Conservation (phyloP, 352 stramenopile genomes). For the Globisporangium middletonii region DNA sequence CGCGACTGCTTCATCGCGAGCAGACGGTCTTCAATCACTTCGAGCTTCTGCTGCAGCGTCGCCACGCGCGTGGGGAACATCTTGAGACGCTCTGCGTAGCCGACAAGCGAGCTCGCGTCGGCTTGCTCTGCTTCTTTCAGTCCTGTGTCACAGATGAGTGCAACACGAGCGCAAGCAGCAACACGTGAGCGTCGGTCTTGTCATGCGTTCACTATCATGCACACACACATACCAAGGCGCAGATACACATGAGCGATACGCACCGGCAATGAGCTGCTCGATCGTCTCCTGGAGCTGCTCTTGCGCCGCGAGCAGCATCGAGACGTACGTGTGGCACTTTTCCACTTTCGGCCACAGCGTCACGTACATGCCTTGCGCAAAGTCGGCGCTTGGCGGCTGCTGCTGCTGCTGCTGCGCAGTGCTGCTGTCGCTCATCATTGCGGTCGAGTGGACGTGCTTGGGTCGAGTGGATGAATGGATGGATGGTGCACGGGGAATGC, state of each 20-base stretch:
- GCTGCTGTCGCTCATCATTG: slow-evolving; percentile 10
- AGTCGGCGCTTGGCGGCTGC: slow-evolving; percentile 17
- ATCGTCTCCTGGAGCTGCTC: slow-evolving; percentile 67
- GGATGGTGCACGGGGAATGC: too few species aligned
- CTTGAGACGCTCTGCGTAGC: slow-evolving; percentile 66
- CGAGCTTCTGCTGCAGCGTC: slow-evolving; percentile 59
- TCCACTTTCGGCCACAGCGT: slow-evolving; percentile 81
- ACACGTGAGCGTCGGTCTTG: too few species aligned
- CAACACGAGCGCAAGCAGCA: neutral
- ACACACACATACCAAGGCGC: too few species aligned
- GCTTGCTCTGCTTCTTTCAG: slow-evolving; percentile 60
- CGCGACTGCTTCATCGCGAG: slow-evolving; percentile 51
- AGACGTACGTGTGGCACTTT: slow-evolving; percentile 73
- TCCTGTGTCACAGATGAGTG: slow-evolving; percentile 22
- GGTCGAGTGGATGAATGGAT: too few species aligned
- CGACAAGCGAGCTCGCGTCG: slow-evolving; percentile 46
- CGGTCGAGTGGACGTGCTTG: neutral
- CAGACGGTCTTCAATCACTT: slow-evolving; percentile 59
- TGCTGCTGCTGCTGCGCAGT: neutral
- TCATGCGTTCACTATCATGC: too few species aligned
- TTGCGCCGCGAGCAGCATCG: slow-evolving; percentile 59
- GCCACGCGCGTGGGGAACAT: slow-evolving; percentile 63
- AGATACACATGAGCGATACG: neutral
- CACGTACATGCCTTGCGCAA: slow-evolving; percentile 76
- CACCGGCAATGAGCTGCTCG: slow-evolving; percentile 55